Evolutionary conservation across 1,284 basidiomycete genomes (phyloP).

Genomic region (Trichosporon faecale): DNA sequence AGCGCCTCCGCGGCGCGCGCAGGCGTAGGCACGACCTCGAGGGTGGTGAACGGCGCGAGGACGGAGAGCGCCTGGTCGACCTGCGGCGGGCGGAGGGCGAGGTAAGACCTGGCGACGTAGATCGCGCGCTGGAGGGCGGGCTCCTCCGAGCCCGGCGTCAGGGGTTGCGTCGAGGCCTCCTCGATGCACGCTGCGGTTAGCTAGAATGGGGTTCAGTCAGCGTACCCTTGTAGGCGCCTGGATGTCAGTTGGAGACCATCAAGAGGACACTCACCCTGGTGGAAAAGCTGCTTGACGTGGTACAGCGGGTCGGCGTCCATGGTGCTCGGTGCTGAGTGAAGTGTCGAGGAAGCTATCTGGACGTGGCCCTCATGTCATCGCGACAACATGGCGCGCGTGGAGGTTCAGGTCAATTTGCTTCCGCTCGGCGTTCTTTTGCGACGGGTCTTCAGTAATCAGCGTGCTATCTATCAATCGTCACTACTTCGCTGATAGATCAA

Average conservation of each 20-base stretch:
- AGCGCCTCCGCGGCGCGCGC: constrained; percentile 69
- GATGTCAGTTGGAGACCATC: constrained; percentile 12
- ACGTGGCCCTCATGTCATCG: neutral
- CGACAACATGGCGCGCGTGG: neutral
- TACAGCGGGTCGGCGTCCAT: constrained; percentile 82
- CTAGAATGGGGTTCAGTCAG: neutral
- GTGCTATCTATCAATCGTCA: too few relatives aligned
- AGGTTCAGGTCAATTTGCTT: neutral
- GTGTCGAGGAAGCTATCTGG: neutral
- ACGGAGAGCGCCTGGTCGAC: constrained; percentile 61
- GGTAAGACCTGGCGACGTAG: constrained; percentile 78
- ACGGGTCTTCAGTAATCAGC: too few relatives aligned
- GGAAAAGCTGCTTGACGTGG: constrained; percentile 79
- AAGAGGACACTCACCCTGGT: constrained; percentile 59
- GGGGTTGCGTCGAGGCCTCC: constrained; percentile 40
- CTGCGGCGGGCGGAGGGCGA: constrained; percentile 67
- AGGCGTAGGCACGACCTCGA: constrained; percentile 63
- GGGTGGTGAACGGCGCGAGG: constrained; percentile 35
- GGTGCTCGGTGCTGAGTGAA: constrained; percentile 1
- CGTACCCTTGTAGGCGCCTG: constrained; percentile 51
- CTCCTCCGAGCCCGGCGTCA: constrained; percentile 43
- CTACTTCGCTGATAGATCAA: too few relatives aligned
- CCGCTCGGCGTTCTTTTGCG: neutral
- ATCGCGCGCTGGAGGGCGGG: constrained; percentile 57
- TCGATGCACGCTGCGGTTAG: constrained; percentile 42